Evolutionary conservation across 306 rosid species (phyloP), one percentile per base, ranked within the genome.

Genomic region (Quercus cerris): DNA sequence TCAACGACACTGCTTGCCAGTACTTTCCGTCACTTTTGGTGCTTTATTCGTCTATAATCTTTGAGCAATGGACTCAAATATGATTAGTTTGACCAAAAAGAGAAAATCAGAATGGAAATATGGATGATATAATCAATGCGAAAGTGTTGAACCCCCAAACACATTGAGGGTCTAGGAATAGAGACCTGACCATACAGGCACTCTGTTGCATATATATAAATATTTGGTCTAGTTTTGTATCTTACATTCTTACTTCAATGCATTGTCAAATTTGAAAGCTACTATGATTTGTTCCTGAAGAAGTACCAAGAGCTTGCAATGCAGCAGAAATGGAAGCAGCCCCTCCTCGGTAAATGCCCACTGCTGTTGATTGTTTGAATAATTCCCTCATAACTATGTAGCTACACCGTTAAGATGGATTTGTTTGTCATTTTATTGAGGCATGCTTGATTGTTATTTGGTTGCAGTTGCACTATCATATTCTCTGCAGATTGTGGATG

Each of bases 381-480:
- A 18, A 18, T 33, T 66, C 15, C 51, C 17, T 44, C 8, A 25
- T 66, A 66, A 31, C 25, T 49, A 49, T 49, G 17, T 12, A 49
- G 17, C 54, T 49, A 49, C 5, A 49, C 54, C 17, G 5, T 49
- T 12, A 49, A 49, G 1, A 31, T 66, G 9, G 6, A 22, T 33
- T 6, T 5, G 17, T 30, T 7, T 28, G 18, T 15, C 38, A 14
- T 31, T 31, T 31, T 33, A 31, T 71, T 64, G 35, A 84, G 74
- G 81, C 19, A 38, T 46, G 25, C 52, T 54, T 38, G 23, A 74
- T 35, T 52, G 25, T 70, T 80, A 70, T 56, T 41, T 78, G 76
- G 28, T 72, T 84, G 85, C 96, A 95, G 96, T 93, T 85, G 97
- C 97, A 58, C 83, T 93, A 5, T 91, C 98, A 61, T 91, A 95